Conservation (phyloP, 2,329 filamentous ascomycete genomes). For the Phialophora macrospora region DNA sequence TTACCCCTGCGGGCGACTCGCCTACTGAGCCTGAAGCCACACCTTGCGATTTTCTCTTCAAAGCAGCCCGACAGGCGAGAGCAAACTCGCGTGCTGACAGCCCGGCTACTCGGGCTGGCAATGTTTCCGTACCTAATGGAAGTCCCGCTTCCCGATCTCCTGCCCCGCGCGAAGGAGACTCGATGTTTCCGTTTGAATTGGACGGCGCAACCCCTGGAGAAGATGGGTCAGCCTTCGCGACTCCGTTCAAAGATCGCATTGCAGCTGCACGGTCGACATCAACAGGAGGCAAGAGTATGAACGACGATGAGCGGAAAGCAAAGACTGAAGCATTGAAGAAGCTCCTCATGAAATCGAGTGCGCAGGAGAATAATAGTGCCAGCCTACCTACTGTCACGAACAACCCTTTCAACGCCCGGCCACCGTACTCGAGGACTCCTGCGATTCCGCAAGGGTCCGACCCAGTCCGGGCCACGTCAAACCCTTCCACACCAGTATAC, state of each 20-base stretch:
- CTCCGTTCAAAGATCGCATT: constrained; percentile 56
- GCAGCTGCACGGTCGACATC: constrained; percentile 49
- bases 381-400: constrained; percentile 43
- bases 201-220: constrained; percentile 54
- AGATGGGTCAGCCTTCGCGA: constrained; percentile 71
- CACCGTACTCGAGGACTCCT: constrained; percentile 24
- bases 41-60: constrained; percentile 88
- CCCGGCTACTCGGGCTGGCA: constrained; percentile 47
- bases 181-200: constrained; percentile 71
- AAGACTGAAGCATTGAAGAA: constrained; percentile 54
- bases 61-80: constrained; percentile 71
- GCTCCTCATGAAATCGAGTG: constrained; percentile 48
- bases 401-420: constrained; percentile 40
- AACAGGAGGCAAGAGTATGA: constrained; percentile 39
- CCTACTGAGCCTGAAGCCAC: constrained; percentile 63
- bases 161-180: constrained; percentile 56
- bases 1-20: constrained; percentile 46
- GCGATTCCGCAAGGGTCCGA: constrained; percentile 13
- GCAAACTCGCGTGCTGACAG: constrained; percentile 61
- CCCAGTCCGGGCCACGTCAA: constrained; percentile 22
- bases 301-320: constrained; percentile 49
- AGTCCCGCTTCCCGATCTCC: constrained; percentile 48
- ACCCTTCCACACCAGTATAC: constrained; percentile 26
- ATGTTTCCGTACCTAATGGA: constrained; percentile 59
- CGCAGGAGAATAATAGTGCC: constrained; percentile 25